These are phyloP conservation scores for Leptographium procerum DNA, from an alignment of 2,329 filamentous ascomycete species.

Conservation along the genomic window DNA sequence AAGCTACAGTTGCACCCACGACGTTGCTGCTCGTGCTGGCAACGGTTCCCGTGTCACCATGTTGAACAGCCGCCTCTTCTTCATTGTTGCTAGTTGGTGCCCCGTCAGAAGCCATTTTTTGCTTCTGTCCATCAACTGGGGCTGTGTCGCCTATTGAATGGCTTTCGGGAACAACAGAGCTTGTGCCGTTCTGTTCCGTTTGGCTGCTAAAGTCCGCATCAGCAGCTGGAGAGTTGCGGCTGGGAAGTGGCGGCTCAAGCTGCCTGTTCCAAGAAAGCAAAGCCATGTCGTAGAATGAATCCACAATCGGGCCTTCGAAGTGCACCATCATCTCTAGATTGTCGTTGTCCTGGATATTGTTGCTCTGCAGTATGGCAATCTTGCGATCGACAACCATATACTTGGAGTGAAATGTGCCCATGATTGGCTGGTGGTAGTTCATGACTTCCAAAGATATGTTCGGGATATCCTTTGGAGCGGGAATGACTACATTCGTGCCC, in stretches of 20 bases:
- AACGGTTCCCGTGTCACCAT: background rate
- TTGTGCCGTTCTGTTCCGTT: slow-evolving; percentile 1
- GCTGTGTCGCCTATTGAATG: background rate
- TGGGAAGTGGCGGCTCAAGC: slow-evolving; percentile 49
- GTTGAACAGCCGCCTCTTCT: background rate
- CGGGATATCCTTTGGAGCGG: slow-evolving; percentile 53
- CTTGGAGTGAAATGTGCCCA: slow-evolving; percentile 70
- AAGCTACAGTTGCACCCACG: no score
- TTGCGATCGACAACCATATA: slow-evolving; percentile 66
- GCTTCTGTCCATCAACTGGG: background rate
- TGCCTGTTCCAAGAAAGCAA: slow-evolving; percentile 60
- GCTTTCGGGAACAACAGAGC: background rate
- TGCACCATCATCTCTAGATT: slow-evolving; percentile 75
- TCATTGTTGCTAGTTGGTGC: background rate
- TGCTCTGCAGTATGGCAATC: slow-evolving; percentile 61
- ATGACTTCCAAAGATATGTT: slow-evolving; percentile 61
- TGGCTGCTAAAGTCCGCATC: slow-evolving; percentile 13
- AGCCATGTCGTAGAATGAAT: slow-evolving; percentile 63
- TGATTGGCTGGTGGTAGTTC: slow-evolving; percentile 56
- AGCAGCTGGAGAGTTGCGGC: slow-evolving; percentile 36
- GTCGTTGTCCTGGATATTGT: slow-evolving; percentile 69
- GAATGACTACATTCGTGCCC: slow-evolving; percentile 46
- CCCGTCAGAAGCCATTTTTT: background rate
- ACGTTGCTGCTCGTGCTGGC: background rate
- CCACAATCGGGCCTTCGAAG: slow-evolving; percentile 64